phyloP scores from a whole-genome alignment of 139 green algal genomes.

The Picochlorum sp. region DNA sequence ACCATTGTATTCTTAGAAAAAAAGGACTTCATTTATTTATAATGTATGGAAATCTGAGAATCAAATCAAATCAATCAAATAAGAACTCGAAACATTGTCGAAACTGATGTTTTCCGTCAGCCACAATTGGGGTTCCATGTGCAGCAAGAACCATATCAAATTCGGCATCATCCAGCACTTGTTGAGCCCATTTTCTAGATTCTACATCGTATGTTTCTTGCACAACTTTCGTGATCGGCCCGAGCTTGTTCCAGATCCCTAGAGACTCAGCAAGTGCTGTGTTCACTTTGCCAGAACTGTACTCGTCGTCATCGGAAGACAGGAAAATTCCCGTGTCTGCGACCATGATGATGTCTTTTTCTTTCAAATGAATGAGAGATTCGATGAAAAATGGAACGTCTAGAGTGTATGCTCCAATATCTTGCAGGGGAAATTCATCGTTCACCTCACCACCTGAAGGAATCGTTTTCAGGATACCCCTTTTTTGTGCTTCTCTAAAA shows the following conservation, averaged over 20 bases:
- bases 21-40: not conserved
- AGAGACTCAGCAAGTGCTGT: conserved; percentile 1
- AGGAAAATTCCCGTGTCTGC: conserved; percentile 21
- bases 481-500: not conserved
- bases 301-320: conserved; percentile 5
- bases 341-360: conserved; percentile 19
- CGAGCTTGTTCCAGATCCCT: conserved; percentile 16
- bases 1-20: not conserved
- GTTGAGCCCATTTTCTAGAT: conserved; percentile 14
- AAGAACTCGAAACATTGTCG: conserved; percentile 21
- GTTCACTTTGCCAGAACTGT: conserved; percentile 3
- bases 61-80: not conserved
- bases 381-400: conserved; percentile 26
- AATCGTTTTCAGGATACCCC: conserved; percentile 7
- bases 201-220: conserved; percentile 7
- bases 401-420: conserved; percentile 10
- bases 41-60: too few relatives aligned
- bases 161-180: conserved; percentile 5
- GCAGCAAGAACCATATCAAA: conserved; percentile 19
- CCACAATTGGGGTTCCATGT: conserved; percentile 18
- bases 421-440: conserved; percentile 4
- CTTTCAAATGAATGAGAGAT: conserved; percentile 11
- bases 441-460: not conserved
- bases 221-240: conserved; percentile 15
- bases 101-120: conserved; percentile 13